phyloP scores from a whole-genome alignment of 2,329 filamentous ascomycete species.

The Neopestalotiopsis sp. region DNA sequence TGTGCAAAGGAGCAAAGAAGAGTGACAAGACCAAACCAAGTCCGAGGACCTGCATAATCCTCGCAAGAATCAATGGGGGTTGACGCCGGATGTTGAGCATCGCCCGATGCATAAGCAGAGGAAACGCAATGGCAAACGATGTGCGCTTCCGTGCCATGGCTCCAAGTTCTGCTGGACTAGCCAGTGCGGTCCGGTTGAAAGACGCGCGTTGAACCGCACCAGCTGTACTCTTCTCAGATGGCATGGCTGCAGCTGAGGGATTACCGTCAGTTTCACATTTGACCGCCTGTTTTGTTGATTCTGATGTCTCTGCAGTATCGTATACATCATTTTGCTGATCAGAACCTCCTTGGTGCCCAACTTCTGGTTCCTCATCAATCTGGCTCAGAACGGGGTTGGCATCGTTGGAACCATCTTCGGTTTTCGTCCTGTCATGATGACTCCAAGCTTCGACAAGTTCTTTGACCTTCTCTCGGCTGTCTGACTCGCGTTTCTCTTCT shows the following conservation, averaged over 20 bases:
- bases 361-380: background rate
- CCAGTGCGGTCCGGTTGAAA: slow-evolving; percentile 52
- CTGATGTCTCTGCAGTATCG: slow-evolving; percentile 18
- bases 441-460: slow-evolving; percentile 66
- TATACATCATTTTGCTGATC: slow-evolving; percentile 23
- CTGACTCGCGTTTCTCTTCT: slow-evolving; percentile 64
- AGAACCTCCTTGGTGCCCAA: slow-evolving; percentile 14
- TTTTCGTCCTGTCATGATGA: slow-evolving; percentile 21
- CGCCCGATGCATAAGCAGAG: slow-evolving; percentile 70
- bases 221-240: slow-evolving; percentile 23
- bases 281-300: background rate
- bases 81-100: slow-evolving; percentile 73
- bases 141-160: slow-evolving; percentile 69
- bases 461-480: slow-evolving; percentile 67
- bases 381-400: background rate
- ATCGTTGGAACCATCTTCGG: background rate
- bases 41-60: slow-evolving; percentile 71
- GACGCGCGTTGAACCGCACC: slow-evolving; percentile 43
- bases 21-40: slow-evolving; percentile 67
- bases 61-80: slow-evolving; percentile 66
- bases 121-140: slow-evolving; percentile 66
- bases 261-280: background rate
- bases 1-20: slow-evolving; percentile 74
- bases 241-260: background rate
- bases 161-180: slow-evolving; percentile 75